Conservation (phyloP, 108 stramenopile species). For the Cyclotella atomus region DNA sequence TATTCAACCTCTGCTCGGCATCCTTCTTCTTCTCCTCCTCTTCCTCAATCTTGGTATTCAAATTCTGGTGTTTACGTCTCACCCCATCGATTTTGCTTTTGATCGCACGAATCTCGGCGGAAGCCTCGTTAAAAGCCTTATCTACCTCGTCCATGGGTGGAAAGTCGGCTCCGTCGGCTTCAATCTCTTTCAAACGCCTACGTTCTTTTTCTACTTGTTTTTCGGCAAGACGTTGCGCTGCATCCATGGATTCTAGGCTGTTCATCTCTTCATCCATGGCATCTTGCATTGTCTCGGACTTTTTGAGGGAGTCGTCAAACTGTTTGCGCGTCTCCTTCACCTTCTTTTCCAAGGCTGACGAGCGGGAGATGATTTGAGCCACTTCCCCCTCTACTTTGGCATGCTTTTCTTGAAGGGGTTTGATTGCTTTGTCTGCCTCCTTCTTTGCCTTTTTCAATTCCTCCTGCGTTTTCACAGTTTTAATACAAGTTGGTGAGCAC, state of each 20-base stretch:
- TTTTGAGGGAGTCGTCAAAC: slow-evolving; percentile 51
- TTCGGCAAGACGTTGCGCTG: slow-evolving; percentile 43
- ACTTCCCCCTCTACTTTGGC: slow-evolving; percentile 31
- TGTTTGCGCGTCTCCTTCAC: slow-evolving; percentile 42
- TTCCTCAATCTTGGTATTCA: slow-evolving; percentile 18
- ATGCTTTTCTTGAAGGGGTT: slow-evolving; percentile 59
- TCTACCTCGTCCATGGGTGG: slow-evolving; percentile 59
- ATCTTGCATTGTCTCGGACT: slow-evolving; percentile 66
- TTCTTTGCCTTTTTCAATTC: slow-evolving; percentile 47
- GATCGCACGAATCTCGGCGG: slow-evolving; percentile 29
- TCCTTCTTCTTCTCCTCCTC: slow-evolving; percentile 21
- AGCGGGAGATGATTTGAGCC: slow-evolving; percentile 27
- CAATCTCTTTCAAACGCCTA: slow-evolving; percentile 41
- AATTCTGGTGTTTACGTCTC: slow-evolving; percentile 20
- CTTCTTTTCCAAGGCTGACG: slow-evolving; percentile 38
- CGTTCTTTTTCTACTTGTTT: slow-evolving; percentile 47
- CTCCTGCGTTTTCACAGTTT: slow-evolving; percentile 39
- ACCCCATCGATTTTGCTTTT: slow-evolving; percentile 35
- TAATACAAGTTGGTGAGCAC: too few relatives aligned
- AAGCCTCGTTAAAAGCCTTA: slow-evolving; percentile 35
- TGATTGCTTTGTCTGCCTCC: slow-evolving; percentile 42
- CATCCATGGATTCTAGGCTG: slow-evolving; percentile 52
- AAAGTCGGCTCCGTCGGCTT: slow-evolving; percentile 31
- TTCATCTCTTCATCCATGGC: slow-evolving; percentile 56
- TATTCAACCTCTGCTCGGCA: slow-evolving; percentile 31